Percentiles rank a stretch among this genome's conserved stretches.
Evolutionary conservation across 2,329 filamentous ascomycete genomes (phyloP).

Genomic region (Magnaporthiopsis rhizophila): DNA sequence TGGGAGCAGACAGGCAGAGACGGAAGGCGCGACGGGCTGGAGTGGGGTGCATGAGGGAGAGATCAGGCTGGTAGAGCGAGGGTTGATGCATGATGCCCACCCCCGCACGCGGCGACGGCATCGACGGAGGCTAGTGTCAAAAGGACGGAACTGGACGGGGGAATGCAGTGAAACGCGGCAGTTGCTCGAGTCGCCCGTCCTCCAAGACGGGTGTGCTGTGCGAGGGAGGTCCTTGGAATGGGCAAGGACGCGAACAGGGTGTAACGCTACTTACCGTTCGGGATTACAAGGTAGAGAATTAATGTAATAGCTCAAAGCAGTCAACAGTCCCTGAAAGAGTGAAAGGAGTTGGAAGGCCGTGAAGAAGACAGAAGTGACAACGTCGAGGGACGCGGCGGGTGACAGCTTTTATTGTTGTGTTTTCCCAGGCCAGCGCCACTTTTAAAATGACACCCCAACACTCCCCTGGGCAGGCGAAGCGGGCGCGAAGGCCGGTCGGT

Average conservation of each 20-base stretch:
- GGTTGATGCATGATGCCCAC: not conserved
- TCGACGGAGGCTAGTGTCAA: not conserved
- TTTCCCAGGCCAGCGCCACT: not conserved
- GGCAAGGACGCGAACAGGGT: not conserved
- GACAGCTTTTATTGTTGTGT: not conserved
- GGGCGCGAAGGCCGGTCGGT: too few species aligned
- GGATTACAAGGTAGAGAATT: not conserved
- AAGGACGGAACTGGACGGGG: not conserved
- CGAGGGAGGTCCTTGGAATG: not conserved
- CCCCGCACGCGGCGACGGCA: not conserved
- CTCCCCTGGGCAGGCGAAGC: not conserved
- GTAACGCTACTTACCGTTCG: not conserved
- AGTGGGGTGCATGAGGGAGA: not conserved
- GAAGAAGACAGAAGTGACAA: not conserved
- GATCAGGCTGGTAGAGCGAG: not conserved
- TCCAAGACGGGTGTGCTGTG: not conserved
- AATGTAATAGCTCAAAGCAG: not conserved
- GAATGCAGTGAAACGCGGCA: not conserved
- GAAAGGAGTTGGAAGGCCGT: not conserved
- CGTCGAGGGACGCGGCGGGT: too few species aligned
- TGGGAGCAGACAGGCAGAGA: not conserved
- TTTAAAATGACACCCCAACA: not conserved
- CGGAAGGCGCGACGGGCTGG: not conserved
- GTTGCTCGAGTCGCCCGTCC: not conserved
- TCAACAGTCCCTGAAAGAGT: not conserved